Percentiles rank a stretch among this genome's conserved stretches.
Evolutionary conservation across 768 basidiomycete genomes (phyloP).

Genomic region (Leucocoprinus sp.): DNA sequence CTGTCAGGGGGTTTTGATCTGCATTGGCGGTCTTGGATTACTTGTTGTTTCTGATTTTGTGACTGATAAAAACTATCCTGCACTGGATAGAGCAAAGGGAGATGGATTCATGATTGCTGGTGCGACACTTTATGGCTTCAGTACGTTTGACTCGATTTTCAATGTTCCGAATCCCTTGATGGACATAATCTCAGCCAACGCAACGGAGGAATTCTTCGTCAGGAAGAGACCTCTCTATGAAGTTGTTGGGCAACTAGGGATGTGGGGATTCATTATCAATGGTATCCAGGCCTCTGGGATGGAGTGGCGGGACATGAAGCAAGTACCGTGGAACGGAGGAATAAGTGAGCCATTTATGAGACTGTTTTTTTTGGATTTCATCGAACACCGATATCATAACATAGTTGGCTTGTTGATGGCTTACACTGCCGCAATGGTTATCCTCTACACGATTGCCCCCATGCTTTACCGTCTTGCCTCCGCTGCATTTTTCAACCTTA

Average conservation of each 20-base stretch:
- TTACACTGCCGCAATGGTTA: slow-evolving; percentile 59
- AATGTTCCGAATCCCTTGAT: not conserved
- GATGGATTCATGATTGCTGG: slow-evolving; percentile 85
- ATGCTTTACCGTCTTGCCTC: slow-evolving; percentile 80
- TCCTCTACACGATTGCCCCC: slow-evolving; percentile 82
- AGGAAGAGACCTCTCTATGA: slow-evolving; percentile 75
- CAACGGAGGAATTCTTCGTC: slow-evolving; percentile 84
- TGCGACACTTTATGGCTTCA: slow-evolving; percentile 80
- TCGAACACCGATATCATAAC: slow-evolving; percentile 2
- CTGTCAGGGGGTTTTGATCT: slow-evolving; percentile 60
- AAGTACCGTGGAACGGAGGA: slow-evolving; percentile 63
- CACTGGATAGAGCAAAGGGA: slow-evolving; percentile 62
- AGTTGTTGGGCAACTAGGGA: slow-evolving; percentile 79
- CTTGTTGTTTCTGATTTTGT: slow-evolving; percentile 74
- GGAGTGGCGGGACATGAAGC: slow-evolving; percentile 60
- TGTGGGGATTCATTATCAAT: slow-evolving; percentile 78
- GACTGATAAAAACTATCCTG: slow-evolving; percentile 67
- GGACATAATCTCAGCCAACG: slow-evolving; percentile 48
- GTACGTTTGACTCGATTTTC: slow-evolving; percentile 33
- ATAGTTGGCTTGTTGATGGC: slow-evolving; percentile 38
- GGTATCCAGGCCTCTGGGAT: slow-evolving; percentile 69
- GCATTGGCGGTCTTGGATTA: slow-evolving; percentile 67
- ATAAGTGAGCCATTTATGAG: slow-evolving; percentile 40
- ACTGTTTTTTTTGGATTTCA: slow-evolving; percentile 1
- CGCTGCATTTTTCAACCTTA: slow-evolving; percentile 79